These are phyloP conservation scores for Penicillium odoratum DNA, from an alignment of 495 filamentous ascomycete genomes.

Conservation along the genomic window DNA sequence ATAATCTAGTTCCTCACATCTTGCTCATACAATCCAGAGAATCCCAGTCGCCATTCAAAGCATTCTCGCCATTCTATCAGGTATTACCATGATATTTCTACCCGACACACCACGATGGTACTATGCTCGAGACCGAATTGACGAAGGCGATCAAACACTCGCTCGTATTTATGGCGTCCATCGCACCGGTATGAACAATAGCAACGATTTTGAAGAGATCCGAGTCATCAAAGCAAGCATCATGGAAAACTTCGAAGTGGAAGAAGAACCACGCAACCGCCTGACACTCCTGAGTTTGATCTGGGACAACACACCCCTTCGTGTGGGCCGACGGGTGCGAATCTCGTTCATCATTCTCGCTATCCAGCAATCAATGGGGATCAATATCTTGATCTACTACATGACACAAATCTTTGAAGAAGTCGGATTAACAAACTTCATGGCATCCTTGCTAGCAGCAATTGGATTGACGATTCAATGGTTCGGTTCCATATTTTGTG, in stretches of 20 bases:
- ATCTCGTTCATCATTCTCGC: conserved; percentile 29
- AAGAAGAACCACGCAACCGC: conserved; percentile 14
- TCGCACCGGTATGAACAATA: not conserved
- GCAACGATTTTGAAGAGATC: conserved; percentile 4
- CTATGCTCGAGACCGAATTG: conserved; percentile 30
- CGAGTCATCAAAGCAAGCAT: conserved; percentile 18
- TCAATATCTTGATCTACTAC: conserved; percentile 33
- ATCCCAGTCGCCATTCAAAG: conserved; percentile 40
- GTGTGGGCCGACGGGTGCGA: conserved; percentile 27
- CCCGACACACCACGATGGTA: conserved; percentile 46
- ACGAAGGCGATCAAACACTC: conserved; percentile 36
- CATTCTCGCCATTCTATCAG: conserved; percentile 32
- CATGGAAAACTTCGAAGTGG: conserved; percentile 15
- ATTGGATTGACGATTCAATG: conserved; percentile 23
- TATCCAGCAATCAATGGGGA: conserved; percentile 33
- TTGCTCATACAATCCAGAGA: conserved; percentile 13
- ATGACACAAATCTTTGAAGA: conserved; percentile 29
- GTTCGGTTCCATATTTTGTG: not conserved
- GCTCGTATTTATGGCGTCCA: conserved; percentile 26
- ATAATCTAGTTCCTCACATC: not conserved
- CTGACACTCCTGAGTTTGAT: conserved; percentile 19
- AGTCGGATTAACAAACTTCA: conserved; percentile 25
- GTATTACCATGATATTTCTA: conserved; percentile 28
- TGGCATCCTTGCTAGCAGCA: conserved; percentile 29
- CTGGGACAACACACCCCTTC: conserved; percentile 28